Evolutionary conservation across 805 yeast species (phyloP).

Genomic region (Candida piceae): DNA sequence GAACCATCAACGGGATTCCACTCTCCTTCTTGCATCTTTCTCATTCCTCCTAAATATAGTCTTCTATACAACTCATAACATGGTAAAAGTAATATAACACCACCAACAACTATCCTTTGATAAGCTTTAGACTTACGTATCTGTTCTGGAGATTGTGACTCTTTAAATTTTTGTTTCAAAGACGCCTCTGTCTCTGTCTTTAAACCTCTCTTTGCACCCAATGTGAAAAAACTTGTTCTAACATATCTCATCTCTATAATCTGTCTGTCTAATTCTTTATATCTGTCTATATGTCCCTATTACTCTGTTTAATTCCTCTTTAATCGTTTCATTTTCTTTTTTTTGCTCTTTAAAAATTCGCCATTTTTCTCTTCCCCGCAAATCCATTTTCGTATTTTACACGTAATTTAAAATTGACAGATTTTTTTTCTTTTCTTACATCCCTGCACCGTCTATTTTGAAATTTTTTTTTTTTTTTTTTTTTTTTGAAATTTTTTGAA

Average conservation of each 20-base stretch:
- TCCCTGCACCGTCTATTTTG: background rate
- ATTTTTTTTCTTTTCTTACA: background rate
- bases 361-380: too few species aligned
- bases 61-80: constrained; percentile 29
- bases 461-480: constrained; percentile 3
- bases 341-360: too few species aligned
- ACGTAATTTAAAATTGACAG: background rate
- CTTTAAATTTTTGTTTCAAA: background rate
- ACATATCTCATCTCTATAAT: too few species aligned
- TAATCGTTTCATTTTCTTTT: too few species aligned
- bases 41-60: constrained; percentile 35
- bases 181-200: background rate
- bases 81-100: constrained; percentile 26
- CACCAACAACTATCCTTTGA: constrained; percentile 30
- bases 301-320: too few species aligned
- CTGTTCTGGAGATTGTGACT: constrained; percentile 13
- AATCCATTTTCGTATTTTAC: too few species aligned
- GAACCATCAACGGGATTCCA: constrained; percentile 39
- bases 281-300: too few species aligned
- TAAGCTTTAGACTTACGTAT: constrained; percentile 20
- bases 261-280: too few species aligned
- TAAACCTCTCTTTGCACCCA: too few species aligned
- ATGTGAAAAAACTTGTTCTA: too few species aligned
- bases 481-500: too few species aligned
- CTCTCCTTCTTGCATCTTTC: constrained; percentile 42